Base-by-base conservation (phyloP, 805 yeast genomes). In the Clavispora vitiphila region DNA sequence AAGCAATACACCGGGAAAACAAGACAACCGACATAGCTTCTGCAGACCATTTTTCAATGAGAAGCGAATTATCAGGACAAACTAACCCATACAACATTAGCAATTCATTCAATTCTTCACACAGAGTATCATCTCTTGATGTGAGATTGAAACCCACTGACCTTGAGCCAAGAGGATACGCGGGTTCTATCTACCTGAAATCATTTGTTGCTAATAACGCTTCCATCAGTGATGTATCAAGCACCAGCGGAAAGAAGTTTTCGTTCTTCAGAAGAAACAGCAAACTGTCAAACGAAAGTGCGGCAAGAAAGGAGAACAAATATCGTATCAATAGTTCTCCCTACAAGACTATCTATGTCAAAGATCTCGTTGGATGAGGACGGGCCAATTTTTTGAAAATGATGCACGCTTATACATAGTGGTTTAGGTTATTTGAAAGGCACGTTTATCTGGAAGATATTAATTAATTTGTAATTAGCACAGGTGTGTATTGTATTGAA, bases 271-370 rank as follows among this genome's bases (percentile, higher is more conserved):
- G 20, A 15, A 29, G 20, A 29, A 15, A 10, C 12, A 8, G 19
- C 8, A 29, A 29, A 9, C 32, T 29, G 32, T 16, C 20, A 27
- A 8, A 15, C 19, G 18, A 31, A n/a, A 4, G 18, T 14, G 9
- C 20, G 34, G n/a, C 6, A 19, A 51, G 42, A 31, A 47, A 39
- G 25, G 52, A 46, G 20, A 56, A 56, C 47, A 64, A 62, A 46
- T 62, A 63, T 44, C 43, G 43, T 14, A 59, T 64, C 22, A 52
- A 50, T 31, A 46, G 52, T 31, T 51, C 47, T 25, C 60, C 65
- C 8, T 57, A 61, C 49, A 47, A 51, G 34, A 49, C 51, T 20
- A 34, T 51, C 21, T 47, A 42, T 39, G 40, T 51, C 27, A 51
- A 43, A 39, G 55, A 51, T 34, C 19, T 51, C 12, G 38, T 51